A percentile compares a stretch with the other conserved stretches of the same genome.
Evolutionary conservation across 345 rosid genomes (phyloP).

Genomic region (Gossypium stocksii): DNA sequence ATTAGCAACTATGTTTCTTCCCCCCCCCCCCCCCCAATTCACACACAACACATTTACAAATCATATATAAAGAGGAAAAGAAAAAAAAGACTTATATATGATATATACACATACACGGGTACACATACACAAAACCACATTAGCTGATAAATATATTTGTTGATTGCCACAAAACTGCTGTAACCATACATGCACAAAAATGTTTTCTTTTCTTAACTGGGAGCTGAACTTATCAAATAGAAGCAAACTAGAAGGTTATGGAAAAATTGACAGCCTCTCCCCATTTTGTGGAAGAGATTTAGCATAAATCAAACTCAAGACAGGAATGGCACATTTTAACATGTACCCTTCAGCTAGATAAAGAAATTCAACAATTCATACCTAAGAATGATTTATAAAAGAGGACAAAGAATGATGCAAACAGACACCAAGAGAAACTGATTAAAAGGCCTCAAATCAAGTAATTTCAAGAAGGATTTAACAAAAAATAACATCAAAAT

Average conservation of each 20-base stretch:
- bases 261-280: neutral
- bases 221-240: neutral
- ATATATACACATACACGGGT: neutral
- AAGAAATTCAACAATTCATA: neutral
- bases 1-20: neutral
- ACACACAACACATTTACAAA: neutral
- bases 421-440: neutral
- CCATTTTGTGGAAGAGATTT: neutral
- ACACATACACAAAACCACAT: neutral
- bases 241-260: neutral
- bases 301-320: slow-evolving; percentile 4
- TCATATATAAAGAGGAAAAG: neutral
- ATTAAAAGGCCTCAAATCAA: slow-evolving; percentile 1
- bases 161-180: slow-evolving; percentile 11
- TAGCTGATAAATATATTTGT: neutral
- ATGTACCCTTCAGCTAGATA: neutral
- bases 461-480: neutral
- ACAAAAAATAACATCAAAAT: neutral
- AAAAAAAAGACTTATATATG: neutral
- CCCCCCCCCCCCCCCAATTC: neutral
- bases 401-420: neutral
- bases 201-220: neutral
- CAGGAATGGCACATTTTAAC: neutral
- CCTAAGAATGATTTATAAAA: neutral
- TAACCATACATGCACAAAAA: neutral